Base-by-base conservation (phyloP, 2,329 filamentous ascomycete species). In the Diaporthe sp. region DNA sequence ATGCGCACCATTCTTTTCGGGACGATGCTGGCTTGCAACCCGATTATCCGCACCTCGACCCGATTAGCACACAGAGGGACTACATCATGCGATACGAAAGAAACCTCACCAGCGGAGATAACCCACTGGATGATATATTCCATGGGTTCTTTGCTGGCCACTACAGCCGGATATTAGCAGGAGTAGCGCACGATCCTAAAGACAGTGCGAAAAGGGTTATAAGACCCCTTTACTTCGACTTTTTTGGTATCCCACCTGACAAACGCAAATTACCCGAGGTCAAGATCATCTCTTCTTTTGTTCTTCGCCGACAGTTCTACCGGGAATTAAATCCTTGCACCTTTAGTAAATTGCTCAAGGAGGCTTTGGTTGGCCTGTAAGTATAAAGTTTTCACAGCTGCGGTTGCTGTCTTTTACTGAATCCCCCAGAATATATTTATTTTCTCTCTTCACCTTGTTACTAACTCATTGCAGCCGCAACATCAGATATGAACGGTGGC, bases 401-500 rank as follows among this genome's bases (percentile, higher is more conserved):
- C 37, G 42, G 37, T 30, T 27, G 17, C 12, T 30, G 7, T 30
- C 19, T 32, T 47, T 30, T 12, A n/a, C 4, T n/a, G 25, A 15
- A 65, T 32, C 19, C n/a, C 10, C 22, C 5, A 65, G 10, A 35
- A n/a, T 50, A 10, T 12, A 32, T 65, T 42, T 1, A 8, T 15
- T 17, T 13, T 32, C 4, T 17, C 27, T 65, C 10, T n/a, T 2
- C 32, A n/a, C 59, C 19, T 4, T 3, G 10, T 47, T 4, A 35
- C 39, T 32, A 47, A 47, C 19, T 35, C 4, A 15, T 47, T 30
- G 13, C 15, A 65, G 59, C 50, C 44, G 47, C 27, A 22, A 25
- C 2, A 72, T 72, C 10, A 47, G 44, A 35, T 50, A 72, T 30
- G 70, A 72, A 42, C 10, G 70, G 13, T 72, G 58, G 70, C 70